Conservation (phyloP, 768 basidiomycete genomes). For the Lyophyllum atratum region DNA sequence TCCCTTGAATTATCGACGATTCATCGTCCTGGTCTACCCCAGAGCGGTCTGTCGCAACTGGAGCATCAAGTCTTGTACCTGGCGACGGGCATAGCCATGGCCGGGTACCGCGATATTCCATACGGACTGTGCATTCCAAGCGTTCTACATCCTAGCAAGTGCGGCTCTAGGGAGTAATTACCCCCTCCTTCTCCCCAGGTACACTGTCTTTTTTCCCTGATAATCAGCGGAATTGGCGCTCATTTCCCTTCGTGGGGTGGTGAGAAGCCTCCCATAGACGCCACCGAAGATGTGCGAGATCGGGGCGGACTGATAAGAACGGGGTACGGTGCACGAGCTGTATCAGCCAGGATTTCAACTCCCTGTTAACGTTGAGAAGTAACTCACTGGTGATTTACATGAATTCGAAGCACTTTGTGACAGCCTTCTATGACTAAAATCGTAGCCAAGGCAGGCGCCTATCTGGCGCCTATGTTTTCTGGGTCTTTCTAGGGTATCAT, state of each 20-base stretch:
- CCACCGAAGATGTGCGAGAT: background rate
- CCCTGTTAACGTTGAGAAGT: too few species aligned
- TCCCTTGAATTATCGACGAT: background rate
- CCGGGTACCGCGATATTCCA: background rate
- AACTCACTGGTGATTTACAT: too few species aligned
- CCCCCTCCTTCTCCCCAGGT: background rate
- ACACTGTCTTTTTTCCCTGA: conserved; percentile 3
- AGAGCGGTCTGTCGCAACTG: background rate
- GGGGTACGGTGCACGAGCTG: too few species aligned
- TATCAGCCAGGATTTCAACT: too few species aligned
- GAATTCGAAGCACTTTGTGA: too few species aligned
- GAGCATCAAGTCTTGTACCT: background rate
- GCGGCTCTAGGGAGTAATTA: background rate
- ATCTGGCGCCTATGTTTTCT: too few species aligned
- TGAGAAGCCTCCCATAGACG: background rate
- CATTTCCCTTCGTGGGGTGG: background rate
- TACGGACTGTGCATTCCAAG: too few species aligned
- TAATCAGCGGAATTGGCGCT: conserved; percentile 2
- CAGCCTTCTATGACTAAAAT: too few species aligned
- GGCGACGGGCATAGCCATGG: background rate
- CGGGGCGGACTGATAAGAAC: background rate
- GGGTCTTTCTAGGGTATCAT: too few species aligned
- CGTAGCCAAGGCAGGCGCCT: too few species aligned
- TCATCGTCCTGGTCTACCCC: background rate
- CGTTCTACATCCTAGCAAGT: background rate